A percentile compares a stretch with the other conserved stretches of the same genome.
Conservation (phyloP, 106 monocot species). For the Platanthera guangdongensis region DNA sequence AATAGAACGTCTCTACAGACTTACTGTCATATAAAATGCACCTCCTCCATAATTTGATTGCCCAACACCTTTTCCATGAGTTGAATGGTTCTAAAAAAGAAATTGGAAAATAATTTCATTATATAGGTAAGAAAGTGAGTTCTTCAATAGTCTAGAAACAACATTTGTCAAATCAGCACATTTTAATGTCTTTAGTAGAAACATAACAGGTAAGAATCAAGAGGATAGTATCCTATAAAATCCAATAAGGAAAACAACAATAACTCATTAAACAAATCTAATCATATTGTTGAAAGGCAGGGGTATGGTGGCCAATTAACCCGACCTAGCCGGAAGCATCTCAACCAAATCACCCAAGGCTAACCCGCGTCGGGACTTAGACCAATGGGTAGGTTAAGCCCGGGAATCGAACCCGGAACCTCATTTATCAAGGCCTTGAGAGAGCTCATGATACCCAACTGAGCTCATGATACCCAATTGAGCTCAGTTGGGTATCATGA, state of each 20-base stretch:
- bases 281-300: too few species aligned
- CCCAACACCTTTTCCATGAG: slow-evolving; percentile 30
- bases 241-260: background rate
- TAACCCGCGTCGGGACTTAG: too few species aligned
- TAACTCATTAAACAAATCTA: background rate
- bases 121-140: too few species aligned
- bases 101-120: slow-evolving; percentile 1
- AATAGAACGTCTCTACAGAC: slow-evolving; percentile 1
- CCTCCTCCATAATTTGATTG: slow-evolving; percentile 64
- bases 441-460: too few species aligned
- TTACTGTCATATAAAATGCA: slow-evolving; percentile 57
- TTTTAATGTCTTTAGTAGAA: background rate
- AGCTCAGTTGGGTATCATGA: too few species aligned
- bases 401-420: too few species aligned
- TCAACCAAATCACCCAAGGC: too few species aligned
- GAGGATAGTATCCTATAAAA: background rate
- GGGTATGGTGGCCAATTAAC: too few species aligned
- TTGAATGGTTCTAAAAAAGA: slow-evolving; percentile 25
- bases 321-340: too few species aligned
- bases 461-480: too few species aligned
- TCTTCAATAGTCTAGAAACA: background rate
- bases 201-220: background rate
- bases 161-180: background rate
- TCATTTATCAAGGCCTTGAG: too few species aligned
- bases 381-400: too few species aligned